These are phyloP conservation scores for Prunus salicina DNA, from an alignment of 306 rosid species.

Conservation along the genomic window DNA sequence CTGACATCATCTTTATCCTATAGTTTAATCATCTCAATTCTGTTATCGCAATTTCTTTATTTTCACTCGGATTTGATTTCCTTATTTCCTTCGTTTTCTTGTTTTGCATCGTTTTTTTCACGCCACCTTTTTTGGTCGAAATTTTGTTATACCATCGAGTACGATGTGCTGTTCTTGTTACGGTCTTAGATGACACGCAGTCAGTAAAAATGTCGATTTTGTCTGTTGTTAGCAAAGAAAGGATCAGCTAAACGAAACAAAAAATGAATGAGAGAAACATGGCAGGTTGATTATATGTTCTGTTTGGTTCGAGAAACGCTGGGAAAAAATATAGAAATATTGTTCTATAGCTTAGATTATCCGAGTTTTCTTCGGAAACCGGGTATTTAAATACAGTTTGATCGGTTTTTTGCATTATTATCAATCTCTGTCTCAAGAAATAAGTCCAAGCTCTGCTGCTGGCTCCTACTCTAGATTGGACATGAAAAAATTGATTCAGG, in stretches of 20 bases:
- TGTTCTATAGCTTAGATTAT: not conserved
- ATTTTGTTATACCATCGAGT: not conserved
- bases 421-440: not conserved
- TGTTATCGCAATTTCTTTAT: not conserved
- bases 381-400: not conserved
- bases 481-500: no score
- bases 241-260: not conserved
- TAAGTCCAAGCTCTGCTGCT: no score
- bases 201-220: not conserved
- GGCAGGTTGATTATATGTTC: not conserved
- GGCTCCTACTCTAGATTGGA: not conserved
- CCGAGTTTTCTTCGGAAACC: not conserved
- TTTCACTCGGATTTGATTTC: not conserved
- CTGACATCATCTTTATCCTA: no score
- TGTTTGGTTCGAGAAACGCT: not conserved
- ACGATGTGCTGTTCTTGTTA: not conserved
- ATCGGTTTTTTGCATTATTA: not conserved
- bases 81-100: not conserved
- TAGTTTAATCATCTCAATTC: not conserved
- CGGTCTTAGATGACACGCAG: not conserved
- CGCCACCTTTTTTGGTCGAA: not conserved
- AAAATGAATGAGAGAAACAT: not conserved
- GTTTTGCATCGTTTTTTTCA: not conserved
- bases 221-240: not conserved
- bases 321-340: not conserved